Percentiles rank a stretch among this genome's conserved stretches.
phyloP scores from a whole-genome alignment of 345 rosid genomes.

The Toxicodendron radicans region DNA sequence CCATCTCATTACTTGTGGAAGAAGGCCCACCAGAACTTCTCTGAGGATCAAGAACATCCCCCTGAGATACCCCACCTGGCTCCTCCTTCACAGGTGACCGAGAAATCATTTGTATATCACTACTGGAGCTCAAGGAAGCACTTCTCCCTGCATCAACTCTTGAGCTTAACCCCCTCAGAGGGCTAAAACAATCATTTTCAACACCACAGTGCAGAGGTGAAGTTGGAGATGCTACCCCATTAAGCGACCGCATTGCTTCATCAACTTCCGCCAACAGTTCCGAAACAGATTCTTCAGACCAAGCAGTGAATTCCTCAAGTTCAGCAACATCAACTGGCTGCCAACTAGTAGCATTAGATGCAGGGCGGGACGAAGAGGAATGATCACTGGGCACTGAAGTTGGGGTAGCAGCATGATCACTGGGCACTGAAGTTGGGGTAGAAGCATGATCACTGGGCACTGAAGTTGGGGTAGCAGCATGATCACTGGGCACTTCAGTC shows the following conservation, averaged over 20 bases:
- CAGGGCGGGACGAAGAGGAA: conserved; percentile 36
- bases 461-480: conserved; percentile 64
- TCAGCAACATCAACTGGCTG: conserved; percentile 64
- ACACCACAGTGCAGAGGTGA: conserved; percentile 47
- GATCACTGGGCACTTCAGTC: conserved; percentile 43
- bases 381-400: too few species aligned
- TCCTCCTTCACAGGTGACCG: conserved; percentile 40
- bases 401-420: too few species aligned
- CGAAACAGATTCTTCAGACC: conserved; percentile 92
- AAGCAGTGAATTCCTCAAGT: conserved; percentile 54
- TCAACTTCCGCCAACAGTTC: conserved; percentile 99
- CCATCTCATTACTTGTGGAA: conserved; percentile 40
- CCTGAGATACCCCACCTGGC: conserved; percentile 29
- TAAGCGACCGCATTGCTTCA: conserved; percentile 93
- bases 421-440: too few species aligned
- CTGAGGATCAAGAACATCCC: conserved; percentile 31
- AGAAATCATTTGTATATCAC: conserved; percentile 54
- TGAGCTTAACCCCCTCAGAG: conserved; percentile 65
- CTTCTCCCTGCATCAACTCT: conserved; percentile 57
- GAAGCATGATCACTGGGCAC: too few species aligned
- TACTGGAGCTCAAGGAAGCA: conserved; percentile 72
- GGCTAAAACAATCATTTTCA: conserved; percentile 76
- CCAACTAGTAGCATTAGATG: conserved; percentile 62
- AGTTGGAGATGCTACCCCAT: conserved; percentile 77
- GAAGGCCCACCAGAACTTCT: conserved; percentile 46